phyloP scores from a whole-genome alignment of 2,329 filamentous ascomycete species.

The Fusarium sp. region DNA sequence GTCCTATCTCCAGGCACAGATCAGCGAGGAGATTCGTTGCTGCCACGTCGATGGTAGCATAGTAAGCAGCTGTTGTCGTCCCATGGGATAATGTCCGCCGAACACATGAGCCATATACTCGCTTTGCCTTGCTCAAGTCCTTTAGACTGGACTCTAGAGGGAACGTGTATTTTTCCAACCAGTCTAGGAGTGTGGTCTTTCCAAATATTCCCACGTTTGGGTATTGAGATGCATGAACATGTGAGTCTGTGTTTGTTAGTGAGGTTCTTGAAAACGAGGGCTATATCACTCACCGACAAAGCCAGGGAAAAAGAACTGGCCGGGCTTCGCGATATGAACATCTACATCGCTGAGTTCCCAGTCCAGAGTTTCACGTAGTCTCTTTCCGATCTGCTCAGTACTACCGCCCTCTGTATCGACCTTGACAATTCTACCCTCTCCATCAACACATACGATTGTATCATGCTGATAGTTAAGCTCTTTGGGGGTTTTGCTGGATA shows the following conservation, averaged over 20 bases:
- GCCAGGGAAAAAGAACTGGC: constrained; percentile 85
- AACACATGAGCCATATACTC: constrained; percentile 83
- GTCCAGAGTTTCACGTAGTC: constrained; percentile 56
- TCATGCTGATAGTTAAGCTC: constrained; percentile 65
- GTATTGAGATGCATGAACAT: constrained; percentile 95
- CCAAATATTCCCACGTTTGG: constrained; percentile 95
- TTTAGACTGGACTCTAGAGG: constrained; percentile 85
- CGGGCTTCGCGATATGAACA: constrained; percentile 54
- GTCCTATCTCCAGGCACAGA: constrained; percentile 81
- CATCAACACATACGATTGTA: constrained; percentile 63
- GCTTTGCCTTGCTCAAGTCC: constrained; percentile 70
- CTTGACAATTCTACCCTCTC: constrained; percentile 61
- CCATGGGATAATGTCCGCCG: constrained; percentile 86
- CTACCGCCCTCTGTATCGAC: constrained; percentile 55
- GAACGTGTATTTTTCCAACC: constrained; percentile 95
- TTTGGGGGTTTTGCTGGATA: constrained; percentile 62
- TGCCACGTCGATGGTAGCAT: constrained; percentile 86
- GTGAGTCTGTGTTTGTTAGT: constrained; percentile 74
- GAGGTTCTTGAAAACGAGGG: not conserved
- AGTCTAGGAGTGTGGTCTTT: constrained; percentile 90
- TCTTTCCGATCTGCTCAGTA: constrained; percentile 46
- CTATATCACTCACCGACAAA: constrained; percentile 72
- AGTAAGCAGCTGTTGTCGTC: constrained; percentile 95
- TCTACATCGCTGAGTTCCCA: constrained; percentile 58
- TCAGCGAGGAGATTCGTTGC: constrained; percentile 93